These are phyloP conservation scores for Myxozyma sirexii DNA, from an alignment of 805 yeast genomes.

Conservation along the genomic window DNA sequence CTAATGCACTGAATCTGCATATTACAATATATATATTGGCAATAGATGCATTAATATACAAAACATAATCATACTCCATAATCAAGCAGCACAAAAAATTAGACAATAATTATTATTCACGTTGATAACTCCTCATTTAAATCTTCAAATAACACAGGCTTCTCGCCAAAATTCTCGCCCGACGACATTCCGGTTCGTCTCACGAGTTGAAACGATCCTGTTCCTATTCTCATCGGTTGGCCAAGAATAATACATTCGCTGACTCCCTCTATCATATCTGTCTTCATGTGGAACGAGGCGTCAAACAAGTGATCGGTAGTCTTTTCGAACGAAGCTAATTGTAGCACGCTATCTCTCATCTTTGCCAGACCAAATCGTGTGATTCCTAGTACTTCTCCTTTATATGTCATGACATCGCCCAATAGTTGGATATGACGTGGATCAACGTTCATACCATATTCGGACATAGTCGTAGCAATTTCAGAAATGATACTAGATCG, in stretches of 20 bases:
- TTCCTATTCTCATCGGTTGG: slow-evolving; percentile 96
- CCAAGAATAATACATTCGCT: slow-evolving; percentile 97
- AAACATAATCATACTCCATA: background rate
- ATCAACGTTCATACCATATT: slow-evolving; percentile 99
- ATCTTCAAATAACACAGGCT: slow-evolving; percentile 53
- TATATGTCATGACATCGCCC: slow-evolving; percentile 98
- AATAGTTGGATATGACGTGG: slow-evolving; percentile 97
- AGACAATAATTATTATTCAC: too few relatives aligned
- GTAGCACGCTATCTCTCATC: slow-evolving; percentile 97
- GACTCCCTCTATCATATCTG: slow-evolving; percentile 94
- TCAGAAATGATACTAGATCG: slow-evolving; percentile 89
- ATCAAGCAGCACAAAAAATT: background rate
- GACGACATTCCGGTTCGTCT: slow-evolving; percentile 23
- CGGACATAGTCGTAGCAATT: slow-evolving; percentile 96
- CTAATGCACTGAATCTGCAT: too few relatives aligned
- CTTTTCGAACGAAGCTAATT: slow-evolving; percentile 95
- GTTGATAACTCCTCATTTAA: slow-evolving; percentile 5
- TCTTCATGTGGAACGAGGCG: slow-evolving; percentile 97
- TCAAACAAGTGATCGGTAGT: slow-evolving; percentile 98
- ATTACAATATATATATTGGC: too few relatives aligned
- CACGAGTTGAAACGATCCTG: slow-evolving; percentile 86
- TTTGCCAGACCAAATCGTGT: slow-evolving; percentile 97
- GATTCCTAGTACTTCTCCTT: slow-evolving; percentile 97
- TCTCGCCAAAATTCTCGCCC: slow-evolving; percentile 39
- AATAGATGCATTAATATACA: too few relatives aligned